These are phyloP conservation scores for Fusarium temperatum DNA, from an alignment of 2,329 filamentous ascomycete species.

Conservation along the genomic window DNA sequence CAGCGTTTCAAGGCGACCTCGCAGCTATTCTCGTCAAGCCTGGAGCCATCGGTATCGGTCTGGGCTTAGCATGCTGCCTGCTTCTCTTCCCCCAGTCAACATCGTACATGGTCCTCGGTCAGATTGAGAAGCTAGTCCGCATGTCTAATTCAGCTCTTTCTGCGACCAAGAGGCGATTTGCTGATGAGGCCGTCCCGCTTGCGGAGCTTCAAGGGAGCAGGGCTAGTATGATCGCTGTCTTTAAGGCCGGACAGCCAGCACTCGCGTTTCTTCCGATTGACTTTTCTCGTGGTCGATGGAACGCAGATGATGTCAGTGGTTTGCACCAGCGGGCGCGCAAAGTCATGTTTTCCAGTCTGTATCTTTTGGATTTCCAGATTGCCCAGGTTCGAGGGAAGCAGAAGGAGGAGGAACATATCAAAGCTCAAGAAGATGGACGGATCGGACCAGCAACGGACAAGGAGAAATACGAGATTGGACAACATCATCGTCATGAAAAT, in stretches of 20 bases:
- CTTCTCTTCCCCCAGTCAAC: conserved; percentile 61
- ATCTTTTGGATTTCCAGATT: conserved; percentile 56
- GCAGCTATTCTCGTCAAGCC: conserved; percentile 54
- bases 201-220: conserved; percentile 43
- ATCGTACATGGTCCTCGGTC: conserved; percentile 52
- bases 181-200: conserved; percentile 34
- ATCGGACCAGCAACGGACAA: background rate
- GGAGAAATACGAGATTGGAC: conserved; percentile 28
- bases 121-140: conserved; percentile 45
- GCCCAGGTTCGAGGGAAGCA: conserved; percentile 37
- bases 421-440: background rate
- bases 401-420: conserved; percentile 26
- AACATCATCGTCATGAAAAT: conserved; percentile 45
- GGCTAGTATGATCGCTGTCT: conserved; percentile 45
- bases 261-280: conserved; percentile 58
- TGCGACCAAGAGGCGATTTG: conserved; percentile 40
- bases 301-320: conserved; percentile 51
- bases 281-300: conserved; percentile 57
- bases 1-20: conserved; percentile 1
- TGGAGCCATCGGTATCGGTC: conserved; percentile 54
- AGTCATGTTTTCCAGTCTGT: conserved; percentile 46
- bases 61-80: conserved; percentile 55
- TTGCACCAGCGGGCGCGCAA: conserved; percentile 50
- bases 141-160: conserved; percentile 47
- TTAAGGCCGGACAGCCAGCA: conserved; percentile 50